Base-by-base conservation (phyloP, 2,329 filamentous ascomycete genomes). In the Eurotiales sp. region DNA sequence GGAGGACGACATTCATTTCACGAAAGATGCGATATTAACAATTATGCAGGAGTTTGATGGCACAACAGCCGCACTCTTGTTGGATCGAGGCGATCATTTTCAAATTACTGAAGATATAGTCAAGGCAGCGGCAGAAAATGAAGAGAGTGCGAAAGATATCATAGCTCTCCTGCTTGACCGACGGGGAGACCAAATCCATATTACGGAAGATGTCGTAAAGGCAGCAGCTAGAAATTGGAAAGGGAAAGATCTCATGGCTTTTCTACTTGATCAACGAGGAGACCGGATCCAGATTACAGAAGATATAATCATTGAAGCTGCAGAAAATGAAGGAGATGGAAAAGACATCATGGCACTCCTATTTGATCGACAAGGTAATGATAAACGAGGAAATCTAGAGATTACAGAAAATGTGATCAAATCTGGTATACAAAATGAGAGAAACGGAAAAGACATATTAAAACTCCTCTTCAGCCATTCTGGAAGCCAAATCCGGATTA, bases 181-280 rank as follows among this genome's bases (percentile, higher is more conserved):
- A 8, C 48, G 14, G 30, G 39, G 40, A 14, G 5, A 11, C 5
- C 4, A 19, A 3, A 23, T 47, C 10, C 22, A 29, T 22, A 32
- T 51, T 23, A 51, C 48, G 5, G 39, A 29, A 46, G 7, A 51
- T 27, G 48, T 30, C n/a, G 14, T 50, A 6, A 45, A 50, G 17
- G 37, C 47, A 15, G 47, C 47, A 10, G 19, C 36, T 5, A 19
- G 39, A 12, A 50, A 50, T 32, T 23, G 22, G 37, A 15, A n/a
- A n/a, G n/a, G n/a, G n/a, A n/a, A n/a, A n/a, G n/a, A n/a, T n/a
- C n/a, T n/a, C n/a, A n/a, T n/a, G n/a, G n/a, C n/a, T n/a, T n/a
- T 52, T 4, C 30, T 48, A 6, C 29, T 52, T 1, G 21, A 52
- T 8, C 43, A 14, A 41, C 4, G 8, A 27, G 41, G 25, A n/a